Evolutionary conservation across 208 protist species (phyloP), one percentile per base, ranked within the genome.

Genomic region (Herpetomonas samuelpessoai): DNA sequence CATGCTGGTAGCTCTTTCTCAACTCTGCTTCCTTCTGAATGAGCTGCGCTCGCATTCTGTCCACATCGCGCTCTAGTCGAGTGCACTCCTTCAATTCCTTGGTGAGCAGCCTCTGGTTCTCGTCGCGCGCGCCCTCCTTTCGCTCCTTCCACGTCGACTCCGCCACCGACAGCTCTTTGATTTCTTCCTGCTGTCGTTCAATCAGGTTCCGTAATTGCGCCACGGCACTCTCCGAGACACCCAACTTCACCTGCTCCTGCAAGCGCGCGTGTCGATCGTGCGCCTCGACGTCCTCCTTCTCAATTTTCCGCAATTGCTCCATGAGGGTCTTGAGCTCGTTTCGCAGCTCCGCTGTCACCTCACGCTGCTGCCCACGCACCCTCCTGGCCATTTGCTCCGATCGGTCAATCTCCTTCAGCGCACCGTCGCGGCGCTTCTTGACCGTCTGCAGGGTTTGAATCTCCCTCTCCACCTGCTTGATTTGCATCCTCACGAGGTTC

Each of bases 241-340:
- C 77, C n/a, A 81, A 48, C 55, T 84, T 74, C 1, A 83, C 28
- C 66, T 83, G 74, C 22, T 76, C 71, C 55, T 89, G 79, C 53
- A 92, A 51, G 14, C 51, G 45, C 2, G 74, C 75, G 30, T 60
- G 83, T 41, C 79, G 79, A 44, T 83, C 61, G 59, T 89, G 88
- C 24, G 74, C 56, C 38, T 88, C 72, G 25, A 80, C 61, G 68
- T 92, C 81, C 41, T 67, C 57, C 53, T 70, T 79, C 56, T 83
- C 66, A 4, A 81, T 16, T 2, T 18, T 55, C 7, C 78, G 71
- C 45, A 90, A 68, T 44, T 83, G 60, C 26, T 85, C 83, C 52
- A 50, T 74, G 1, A 89, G 71, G 24, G 61, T 27, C 47, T 74
- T 76, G 47, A 83, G 46, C 47, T 76, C 66, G 9, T 64, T 65